Conservation (phyloP, 106 monocot species). For the Dioscorea dumetorum region DNA sequence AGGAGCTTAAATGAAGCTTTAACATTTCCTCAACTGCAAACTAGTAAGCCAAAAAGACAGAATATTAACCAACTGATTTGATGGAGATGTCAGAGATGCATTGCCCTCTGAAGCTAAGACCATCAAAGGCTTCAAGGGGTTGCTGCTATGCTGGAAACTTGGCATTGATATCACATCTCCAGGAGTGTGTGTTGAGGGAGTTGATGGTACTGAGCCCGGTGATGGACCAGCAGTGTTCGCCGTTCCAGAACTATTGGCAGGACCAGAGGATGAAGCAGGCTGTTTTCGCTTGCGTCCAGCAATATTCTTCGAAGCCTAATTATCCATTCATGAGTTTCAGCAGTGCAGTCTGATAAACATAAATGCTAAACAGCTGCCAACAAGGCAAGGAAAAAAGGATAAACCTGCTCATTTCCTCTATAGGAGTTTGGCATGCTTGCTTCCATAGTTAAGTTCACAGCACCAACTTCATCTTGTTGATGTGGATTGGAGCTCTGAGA, state of each 20-base stretch:
- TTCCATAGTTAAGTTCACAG: constrained; percentile 40
- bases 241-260: constrained; percentile 92
- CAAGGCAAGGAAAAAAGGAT: no score
- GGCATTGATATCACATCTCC: constrained; percentile 85
- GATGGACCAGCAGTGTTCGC: constrained; percentile 91
- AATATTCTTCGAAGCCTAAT: constrained; percentile 50
- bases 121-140: constrained; percentile 60
- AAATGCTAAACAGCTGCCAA: no score
- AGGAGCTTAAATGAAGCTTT: no score
- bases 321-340: no score
- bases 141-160: constrained; percentile 40
- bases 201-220: constrained; percentile 91
- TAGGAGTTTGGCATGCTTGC: constrained; percentile 62
- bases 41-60: no score
- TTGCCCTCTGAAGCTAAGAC: constrained; percentile 73
- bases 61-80: constrained; percentile 56
- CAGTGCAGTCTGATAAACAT: no score
- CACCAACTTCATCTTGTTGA: constrained; percentile 56
- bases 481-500: constrained; percentile 63
- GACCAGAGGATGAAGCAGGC: constrained; percentile 77
- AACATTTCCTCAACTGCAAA: no score
- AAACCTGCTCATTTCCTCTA: constrained; percentile 76
- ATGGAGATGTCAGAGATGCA: constrained; percentile 63
- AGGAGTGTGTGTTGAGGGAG: constrained; percentile 88
- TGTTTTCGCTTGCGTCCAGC: constrained; percentile 71